Percentiles rank a stretch among this genome's conserved stretches.
phyloP scores from a whole-genome alignment of 805 yeast species.

The Candida alai region DNA sequence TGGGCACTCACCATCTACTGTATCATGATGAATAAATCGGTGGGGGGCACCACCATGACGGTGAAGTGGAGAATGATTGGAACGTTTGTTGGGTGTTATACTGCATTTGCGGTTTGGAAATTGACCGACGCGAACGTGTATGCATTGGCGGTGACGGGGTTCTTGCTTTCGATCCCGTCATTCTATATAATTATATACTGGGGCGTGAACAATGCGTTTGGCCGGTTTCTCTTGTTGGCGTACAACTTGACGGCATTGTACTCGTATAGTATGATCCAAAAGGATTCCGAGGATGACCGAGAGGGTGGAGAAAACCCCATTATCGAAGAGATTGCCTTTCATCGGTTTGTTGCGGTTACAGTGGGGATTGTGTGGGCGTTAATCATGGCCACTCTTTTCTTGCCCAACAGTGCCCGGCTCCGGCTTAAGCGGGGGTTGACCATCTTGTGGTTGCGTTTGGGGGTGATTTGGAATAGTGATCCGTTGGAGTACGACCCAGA shows the following conservation, averaged over 20 bases:
- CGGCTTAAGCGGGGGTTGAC: slow-evolving; percentile 63
- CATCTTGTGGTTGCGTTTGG: slow-evolving; percentile 73
- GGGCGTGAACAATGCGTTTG: slow-evolving; percentile 60
- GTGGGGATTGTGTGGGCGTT: slow-evolving; percentile 78
- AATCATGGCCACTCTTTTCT: slow-evolving; percentile 56
- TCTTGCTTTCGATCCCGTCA: slow-evolving; percentile 45
- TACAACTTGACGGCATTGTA: slow-evolving; percentile 77
- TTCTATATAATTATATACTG: slow-evolving; percentile 62
- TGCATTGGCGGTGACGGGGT: slow-evolving; percentile 48
- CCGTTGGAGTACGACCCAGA: slow-evolving; percentile 49
- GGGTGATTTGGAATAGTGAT: slow-evolving; percentile 75
- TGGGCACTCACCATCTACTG: slow-evolving; percentile 83
- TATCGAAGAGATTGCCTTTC: slow-evolving; percentile 71
- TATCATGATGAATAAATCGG: slow-evolving; percentile 78
- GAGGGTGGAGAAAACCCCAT: slow-evolving; percentile 72
- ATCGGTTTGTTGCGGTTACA: slow-evolving; percentile 68
- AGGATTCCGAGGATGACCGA: slow-evolving; percentile 53
- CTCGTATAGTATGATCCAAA: slow-evolving; percentile 62
- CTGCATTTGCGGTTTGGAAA: slow-evolving; percentile 60
- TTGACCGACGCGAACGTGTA: slow-evolving; percentile 52
- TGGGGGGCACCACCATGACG: slow-evolving; percentile 82
- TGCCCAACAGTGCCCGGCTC: slow-evolving; percentile 75
- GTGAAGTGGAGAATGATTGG: slow-evolving; percentile 72
- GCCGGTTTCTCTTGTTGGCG: slow-evolving; percentile 67
- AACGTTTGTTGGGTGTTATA: slow-evolving; percentile 64